These are phyloP conservation scores for Taiozyma sp. DNA, from an alignment of 1,139 yeast species.

Conservation along the genomic window DNA sequence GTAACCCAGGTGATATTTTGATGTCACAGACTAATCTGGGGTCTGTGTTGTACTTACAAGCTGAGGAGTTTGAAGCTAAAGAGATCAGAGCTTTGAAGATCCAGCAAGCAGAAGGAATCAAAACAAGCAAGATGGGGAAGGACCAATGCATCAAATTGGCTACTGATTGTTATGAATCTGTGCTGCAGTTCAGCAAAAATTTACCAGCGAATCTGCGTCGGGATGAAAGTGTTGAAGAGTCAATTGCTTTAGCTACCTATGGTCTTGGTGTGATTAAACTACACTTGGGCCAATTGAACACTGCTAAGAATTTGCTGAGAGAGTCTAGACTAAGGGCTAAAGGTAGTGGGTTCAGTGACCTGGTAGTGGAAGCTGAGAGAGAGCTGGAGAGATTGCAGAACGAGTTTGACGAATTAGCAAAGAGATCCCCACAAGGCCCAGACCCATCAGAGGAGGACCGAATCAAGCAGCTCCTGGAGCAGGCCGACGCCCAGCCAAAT, in stretches of 20 bases:
- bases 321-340: constrained; percentile 72
- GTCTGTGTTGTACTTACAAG: constrained; percentile 64
- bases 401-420: constrained; percentile 22
- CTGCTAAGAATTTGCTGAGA: constrained; percentile 56
- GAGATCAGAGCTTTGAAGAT: constrained; percentile 31
- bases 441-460: constrained; percentile 8
- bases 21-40: constrained; percentile 71
- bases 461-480: constrained; percentile 10
- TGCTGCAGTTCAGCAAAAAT: constrained; percentile 49
- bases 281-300: constrained; percentile 45
- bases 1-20: constrained; percentile 59
- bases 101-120: constrained; percentile 24
- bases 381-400: constrained; percentile 51
- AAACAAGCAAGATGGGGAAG: constrained; percentile 29
- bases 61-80: constrained; percentile 58
- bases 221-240: constrained; percentile 47
- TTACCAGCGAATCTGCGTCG: constrained; percentile 40
- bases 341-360: constrained; percentile 59
- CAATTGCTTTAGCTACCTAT: constrained; percentile 76
- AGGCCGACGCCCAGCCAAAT: constrained; percentile 11
- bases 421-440: not conserved
- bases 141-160: constrained; percentile 42
- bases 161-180: constrained; percentile 46
- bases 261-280: constrained; percentile 79
- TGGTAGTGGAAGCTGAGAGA: constrained; percentile 60